Percentiles rank a stretch among this genome's conserved stretches.
Conservation (phyloP, 768 basidiomycete genomes). For the Sarcodon aspratus region DNA sequence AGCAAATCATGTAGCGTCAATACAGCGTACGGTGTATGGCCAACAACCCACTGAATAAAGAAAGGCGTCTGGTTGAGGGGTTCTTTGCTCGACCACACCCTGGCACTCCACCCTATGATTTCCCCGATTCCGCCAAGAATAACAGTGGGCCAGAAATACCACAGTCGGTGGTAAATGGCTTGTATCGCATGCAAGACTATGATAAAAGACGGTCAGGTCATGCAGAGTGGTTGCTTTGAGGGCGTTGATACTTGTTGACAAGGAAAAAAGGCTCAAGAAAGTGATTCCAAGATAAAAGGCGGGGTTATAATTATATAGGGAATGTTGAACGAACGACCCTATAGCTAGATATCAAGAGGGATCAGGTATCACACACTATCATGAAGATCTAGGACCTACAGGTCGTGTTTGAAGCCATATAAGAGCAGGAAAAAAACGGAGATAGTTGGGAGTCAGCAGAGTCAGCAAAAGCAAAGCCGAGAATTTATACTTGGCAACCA, state of each 20-base stretch:
- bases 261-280: conserved; percentile 23
- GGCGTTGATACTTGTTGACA: conserved; percentile 15
- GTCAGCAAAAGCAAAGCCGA: too few species aligned
- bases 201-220: background rate
- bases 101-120: conserved; percentile 25
- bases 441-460: too few species aligned
- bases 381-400: too few species aligned
- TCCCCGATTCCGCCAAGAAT: conserved; percentile 21
- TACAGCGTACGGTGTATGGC: background rate
- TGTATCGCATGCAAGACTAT: conserved; percentile 16
- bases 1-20: background rate
- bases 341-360: too few species aligned
- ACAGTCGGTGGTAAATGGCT: conserved; percentile 17
- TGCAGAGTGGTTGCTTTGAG: background rate
- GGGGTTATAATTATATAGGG: background rate
- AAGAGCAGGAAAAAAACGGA: too few species aligned
- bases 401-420: too few species aligned
- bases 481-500: too few species aligned
- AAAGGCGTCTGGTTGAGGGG: conserved; percentile 19
- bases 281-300: conserved; percentile 8
- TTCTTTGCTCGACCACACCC: conserved; percentile 22
- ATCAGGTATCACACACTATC: too few species aligned
- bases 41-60: conserved; percentile 26
- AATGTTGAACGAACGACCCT: too few species aligned
- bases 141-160: conserved; percentile 24